These are phyloP conservation scores for Aspergillus pseudoglaucus DNA, from an alignment of 2,329 filamentous ascomycete genomes.

Conservation along the genomic window DNA sequence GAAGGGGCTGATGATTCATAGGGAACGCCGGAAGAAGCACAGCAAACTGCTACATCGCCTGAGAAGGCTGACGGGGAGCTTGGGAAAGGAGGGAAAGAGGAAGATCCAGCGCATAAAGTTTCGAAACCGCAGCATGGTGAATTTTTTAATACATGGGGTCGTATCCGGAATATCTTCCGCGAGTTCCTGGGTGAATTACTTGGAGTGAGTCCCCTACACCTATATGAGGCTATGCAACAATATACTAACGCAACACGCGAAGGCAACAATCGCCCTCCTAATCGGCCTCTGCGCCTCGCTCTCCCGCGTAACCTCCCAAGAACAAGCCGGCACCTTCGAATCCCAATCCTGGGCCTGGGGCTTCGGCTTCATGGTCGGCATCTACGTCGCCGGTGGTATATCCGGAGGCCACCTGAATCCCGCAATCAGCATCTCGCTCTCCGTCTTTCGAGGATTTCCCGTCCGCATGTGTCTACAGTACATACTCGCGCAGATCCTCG, in stretches of 20 bases:
- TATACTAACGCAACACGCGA: constrained; percentile 8
- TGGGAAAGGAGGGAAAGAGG: constrained; percentile 3
- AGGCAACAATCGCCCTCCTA: constrained; percentile 23
- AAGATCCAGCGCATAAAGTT: neutral
- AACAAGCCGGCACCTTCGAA: constrained; percentile 18
- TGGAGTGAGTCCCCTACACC: constrained; percentile 12
- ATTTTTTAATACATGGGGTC: constrained; percentile 23
- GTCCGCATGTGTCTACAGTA: constrained; percentile 20
- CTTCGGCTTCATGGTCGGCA: constrained; percentile 32
- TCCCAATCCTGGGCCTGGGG: constrained; percentile 21
- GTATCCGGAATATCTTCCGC: constrained; percentile 17
- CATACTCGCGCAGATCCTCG: constrained; percentile 29
- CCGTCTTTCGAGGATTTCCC: constrained; percentile 31
- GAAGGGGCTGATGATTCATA: neutral
- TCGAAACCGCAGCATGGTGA: neutral
- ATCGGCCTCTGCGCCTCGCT: constrained; percentile 24
- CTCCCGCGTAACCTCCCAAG: constrained; percentile 14
- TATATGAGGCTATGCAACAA: neutral
- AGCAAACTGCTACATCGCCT: neutral
- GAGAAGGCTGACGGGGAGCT: neutral
- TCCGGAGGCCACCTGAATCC: constrained; percentile 47
- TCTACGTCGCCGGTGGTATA: constrained; percentile 42
- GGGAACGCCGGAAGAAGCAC: neutral
- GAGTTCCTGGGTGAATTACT: constrained; percentile 27
- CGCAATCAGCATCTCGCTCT: constrained; percentile 34